A percentile compares a stretch with the other conserved stretches of the same genome.
These are phyloP conservation scores for Amoebophrya sp. DNA, from an alignment of 169 alveolate species.

Conservation along the genomic window DNA sequence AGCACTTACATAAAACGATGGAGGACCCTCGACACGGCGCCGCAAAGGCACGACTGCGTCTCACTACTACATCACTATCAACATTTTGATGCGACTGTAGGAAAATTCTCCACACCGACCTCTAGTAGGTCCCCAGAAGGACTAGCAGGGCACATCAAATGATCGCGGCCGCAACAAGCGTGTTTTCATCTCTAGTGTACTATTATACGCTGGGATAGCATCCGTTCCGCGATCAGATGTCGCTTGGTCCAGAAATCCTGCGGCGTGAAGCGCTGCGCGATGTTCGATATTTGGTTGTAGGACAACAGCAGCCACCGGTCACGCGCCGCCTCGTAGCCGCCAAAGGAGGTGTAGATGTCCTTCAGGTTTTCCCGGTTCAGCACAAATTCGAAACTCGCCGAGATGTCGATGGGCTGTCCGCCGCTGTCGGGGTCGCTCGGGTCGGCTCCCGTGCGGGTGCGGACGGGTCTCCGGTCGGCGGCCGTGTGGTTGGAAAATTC, in stretches of 20 bases:
- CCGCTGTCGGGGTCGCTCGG: constrained; percentile 31
- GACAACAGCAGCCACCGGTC: constrained; percentile 3
- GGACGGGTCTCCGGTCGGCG: background rate
- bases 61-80: too few species aligned
- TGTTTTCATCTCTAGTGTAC: too few species aligned
- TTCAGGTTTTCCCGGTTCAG: background rate
- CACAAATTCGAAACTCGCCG: background rate
- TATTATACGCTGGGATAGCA: background rate
- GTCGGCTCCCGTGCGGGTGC: constrained; percentile 28
- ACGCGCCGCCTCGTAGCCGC: constrained; percentile 29
- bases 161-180: too few species aligned
- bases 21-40: too few species aligned
- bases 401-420: constrained; percentile 25
- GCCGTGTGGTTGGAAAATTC: background rate
- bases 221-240: background rate
- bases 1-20: too few species aligned
- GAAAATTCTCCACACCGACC: too few species aligned
- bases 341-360: background rate
- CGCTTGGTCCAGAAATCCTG: constrained; percentile 34
- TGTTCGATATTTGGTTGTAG: background rate
- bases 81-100: too few species aligned
- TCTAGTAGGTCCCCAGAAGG: too few species aligned
- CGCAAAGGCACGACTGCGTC: too few species aligned
- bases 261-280: constrained; percentile 29
- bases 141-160: too few species aligned